Base-by-base conservation (phyloP, 2,329 filamentous ascomycete species). In the Diplodia sapinea region DNA sequence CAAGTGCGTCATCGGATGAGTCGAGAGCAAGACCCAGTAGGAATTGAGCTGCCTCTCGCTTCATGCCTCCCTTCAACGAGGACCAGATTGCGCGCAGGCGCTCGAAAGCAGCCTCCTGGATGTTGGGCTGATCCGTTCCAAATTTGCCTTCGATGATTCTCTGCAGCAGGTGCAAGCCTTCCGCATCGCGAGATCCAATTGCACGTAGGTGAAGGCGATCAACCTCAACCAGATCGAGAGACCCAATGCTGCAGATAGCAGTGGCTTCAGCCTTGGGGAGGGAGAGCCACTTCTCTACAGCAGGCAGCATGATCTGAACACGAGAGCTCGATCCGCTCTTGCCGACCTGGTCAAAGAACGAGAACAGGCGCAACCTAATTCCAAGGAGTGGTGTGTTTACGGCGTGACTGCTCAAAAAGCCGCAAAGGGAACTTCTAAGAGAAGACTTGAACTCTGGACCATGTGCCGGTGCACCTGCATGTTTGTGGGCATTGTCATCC, bases 21-120 rank as follows among this genome's bases (percentile, higher is more conserved):
- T 81, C 81, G 63, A 90, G 84, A 0, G 87, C 85, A 50, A 90
- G 79, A 43, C 88, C 84, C 13, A 94, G 81, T 73, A 94, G 82
- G 69, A 84, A 84, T 69, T 87, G 83, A 6, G 89, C 89, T 23
- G 88, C 83, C 11, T 84, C 80, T 20, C 85, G 82, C 73, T 87
- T 88, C 23, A 84, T 80, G 13, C 89, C 86, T 6, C 85, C 82
- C 75, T 91, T 93, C 81, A 94, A 86, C 0, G 83, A 84, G 3
- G 87, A 77, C 93, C 93, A 97, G 69, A 94, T 86, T 68, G 86
- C 83, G 68, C 86, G 85, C 26, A 97, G 82, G 47, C 90, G 88
- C 51, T 84, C 81, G 74, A 96, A 94, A 29, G 89, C 86, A 38
- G 88, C 85, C 26, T 82, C 81, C 17, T 89, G 80, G 52, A 96